A percentile compares a stretch with the other conserved stretches of the same genome.
Conservation (phyloP, 768 basidiomycete genomes). For the Podaxis rugospora region DNA sequence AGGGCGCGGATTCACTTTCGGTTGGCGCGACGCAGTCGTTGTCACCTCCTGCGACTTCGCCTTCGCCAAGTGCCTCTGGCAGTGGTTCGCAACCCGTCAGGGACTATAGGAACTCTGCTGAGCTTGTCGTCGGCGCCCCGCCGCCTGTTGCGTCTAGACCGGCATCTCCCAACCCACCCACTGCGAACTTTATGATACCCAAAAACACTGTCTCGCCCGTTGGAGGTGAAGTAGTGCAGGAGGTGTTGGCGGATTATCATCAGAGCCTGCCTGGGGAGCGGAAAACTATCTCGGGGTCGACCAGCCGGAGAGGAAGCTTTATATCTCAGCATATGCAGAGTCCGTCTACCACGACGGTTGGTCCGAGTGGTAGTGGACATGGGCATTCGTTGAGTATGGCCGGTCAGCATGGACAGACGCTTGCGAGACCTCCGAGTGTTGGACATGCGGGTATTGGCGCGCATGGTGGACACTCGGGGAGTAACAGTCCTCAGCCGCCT, state of each 20-base stretch:
- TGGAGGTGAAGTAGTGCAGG: constrained; percentile 58
- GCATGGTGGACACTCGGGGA: constrained; percentile 47
- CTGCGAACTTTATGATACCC: constrained; percentile 74
- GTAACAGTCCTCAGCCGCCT: constrained; percentile 53
- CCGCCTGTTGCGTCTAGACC: constrained; percentile 61
- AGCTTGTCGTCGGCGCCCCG: constrained; percentile 73
- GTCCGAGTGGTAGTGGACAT: neutral
- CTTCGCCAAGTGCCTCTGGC: constrained; percentile 21
- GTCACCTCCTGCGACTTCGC: constrained; percentile 31
- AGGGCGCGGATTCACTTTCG: constrained; percentile 9
- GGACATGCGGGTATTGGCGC: constrained; percentile 85
- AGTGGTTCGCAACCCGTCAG: constrained; percentile 21
- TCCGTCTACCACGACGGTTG: neutral
- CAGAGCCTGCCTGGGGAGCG: constrained; percentile 87
- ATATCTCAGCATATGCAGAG: constrained; percentile 25
- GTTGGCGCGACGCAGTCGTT: constrained; percentile 24
- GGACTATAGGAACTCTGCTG: constrained; percentile 74
- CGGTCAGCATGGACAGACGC: constrained; percentile 34
- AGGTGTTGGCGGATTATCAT: constrained; percentile 72
- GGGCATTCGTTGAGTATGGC: constrained; percentile 19
- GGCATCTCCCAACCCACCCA: constrained; percentile 67
- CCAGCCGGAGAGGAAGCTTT: constrained; percentile 40
- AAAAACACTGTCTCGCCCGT: constrained; percentile 39
- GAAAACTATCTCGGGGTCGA: constrained; percentile 52
- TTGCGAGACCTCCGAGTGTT: constrained; percentile 50